A percentile compares a stretch with the other conserved stretches of the same genome.
phyloP scores from a whole-genome alignment of 1,139 yeast species.

The Lodderomyces oxycetoniae region DNA sequence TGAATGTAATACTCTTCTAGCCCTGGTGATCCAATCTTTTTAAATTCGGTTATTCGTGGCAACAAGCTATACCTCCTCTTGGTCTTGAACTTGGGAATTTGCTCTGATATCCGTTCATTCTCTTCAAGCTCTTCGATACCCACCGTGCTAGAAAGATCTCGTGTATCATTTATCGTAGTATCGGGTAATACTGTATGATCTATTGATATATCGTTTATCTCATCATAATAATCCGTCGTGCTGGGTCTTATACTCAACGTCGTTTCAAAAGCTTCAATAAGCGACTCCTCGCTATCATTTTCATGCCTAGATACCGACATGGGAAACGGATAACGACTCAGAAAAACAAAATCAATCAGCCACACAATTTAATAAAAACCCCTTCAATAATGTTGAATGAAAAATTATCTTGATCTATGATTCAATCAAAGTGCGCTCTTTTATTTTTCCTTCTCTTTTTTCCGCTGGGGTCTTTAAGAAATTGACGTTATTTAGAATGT shows the following conservation, averaged over 20 bases:
- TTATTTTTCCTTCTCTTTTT: no score
- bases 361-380: no score
- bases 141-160: constrained; percentile 23
- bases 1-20: constrained; percentile 15
- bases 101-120: constrained; percentile 26
- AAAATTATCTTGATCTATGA: no score
- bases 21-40: constrained; percentile 15
- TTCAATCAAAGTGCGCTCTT: no score
- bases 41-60: constrained; percentile 17
- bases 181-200: constrained; percentile 39
- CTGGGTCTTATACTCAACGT: constrained; percentile 43
- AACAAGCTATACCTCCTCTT: constrained; percentile 28
- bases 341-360: no score
- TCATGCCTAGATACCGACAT: no score
- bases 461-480: no score
- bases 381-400: no score
- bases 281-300: constrained; percentile 43
- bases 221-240: constrained; percentile 34
- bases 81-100: constrained; percentile 37
- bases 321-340: no score
- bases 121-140: constrained; percentile 36
- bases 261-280: constrained; percentile 46
- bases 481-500: no score
- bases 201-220: constrained; percentile 38
- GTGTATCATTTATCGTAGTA: constrained; percentile 24